phyloP scores from a whole-genome alignment of 331 rosid species.

The Malus hybrid region DNA sequence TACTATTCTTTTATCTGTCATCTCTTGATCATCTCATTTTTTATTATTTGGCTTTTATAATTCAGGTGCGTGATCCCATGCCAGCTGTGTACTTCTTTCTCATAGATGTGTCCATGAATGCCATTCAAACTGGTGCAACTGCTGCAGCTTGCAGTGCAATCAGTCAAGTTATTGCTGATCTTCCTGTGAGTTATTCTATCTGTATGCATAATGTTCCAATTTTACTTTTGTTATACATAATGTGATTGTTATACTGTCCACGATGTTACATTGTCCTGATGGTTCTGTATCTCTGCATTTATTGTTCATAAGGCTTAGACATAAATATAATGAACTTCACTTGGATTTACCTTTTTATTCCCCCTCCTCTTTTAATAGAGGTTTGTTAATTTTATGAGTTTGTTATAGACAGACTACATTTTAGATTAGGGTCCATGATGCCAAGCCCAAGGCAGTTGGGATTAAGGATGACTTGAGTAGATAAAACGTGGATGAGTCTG shows the following conservation, averaged over 20 bases:
- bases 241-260: not conserved
- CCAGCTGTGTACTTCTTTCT: too few species aligned
- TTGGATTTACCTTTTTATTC: not conserved
- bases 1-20: too few species aligned
- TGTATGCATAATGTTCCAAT: not conserved
- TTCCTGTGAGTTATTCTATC: constrained; percentile 69
- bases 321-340: not conserved
- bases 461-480: too few species aligned
- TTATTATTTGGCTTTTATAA: too few species aligned
- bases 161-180: too few species aligned
- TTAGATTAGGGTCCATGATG: not conserved
- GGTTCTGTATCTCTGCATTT: not conserved
- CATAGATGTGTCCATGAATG: too few species aligned
- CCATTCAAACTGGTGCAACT: too few species aligned
- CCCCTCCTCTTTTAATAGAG: not conserved
- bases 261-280: not conserved
- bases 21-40: too few species aligned
- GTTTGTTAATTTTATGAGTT: not conserved
- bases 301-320: not conserved
- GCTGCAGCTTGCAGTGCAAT: too few species aligned
- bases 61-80: too few species aligned
- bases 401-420: not conserved
- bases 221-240: not conserved
- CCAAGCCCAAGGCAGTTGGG: too few species aligned
- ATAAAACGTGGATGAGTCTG: too few species aligned